Evolutionary conservation across 306 rosid species (phyloP), one percentile per base, ranked within the genome.

Genomic region (Pachyrhizus erosus): DNA sequence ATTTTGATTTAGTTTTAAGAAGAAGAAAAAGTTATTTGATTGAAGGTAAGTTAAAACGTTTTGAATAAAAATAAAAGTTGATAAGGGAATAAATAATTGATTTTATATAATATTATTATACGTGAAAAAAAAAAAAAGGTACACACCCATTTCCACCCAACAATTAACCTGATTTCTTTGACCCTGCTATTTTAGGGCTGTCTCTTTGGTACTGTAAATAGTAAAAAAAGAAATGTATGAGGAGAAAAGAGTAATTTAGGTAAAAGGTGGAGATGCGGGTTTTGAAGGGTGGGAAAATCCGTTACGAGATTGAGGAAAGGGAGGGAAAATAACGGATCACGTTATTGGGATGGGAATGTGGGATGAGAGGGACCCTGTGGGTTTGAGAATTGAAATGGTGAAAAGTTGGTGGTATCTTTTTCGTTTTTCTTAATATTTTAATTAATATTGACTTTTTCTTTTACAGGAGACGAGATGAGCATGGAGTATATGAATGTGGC

Each of bases 311-410:
- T 55, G 65, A 82, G 72, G 60, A 46, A 51, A 43, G 23, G 62
- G 84, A 66, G 77, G 90, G 78, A 77, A 58, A 86, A 86, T 87
- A 90, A 93, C 97, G 97, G 99, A 92, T 86, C 78, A 43, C 92
- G 98, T 93, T 82, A 88, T 88, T 84, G 69, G 78, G 89, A 61
- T 70, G 88, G 83, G 18, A 43, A 33, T 10, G 11, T 42, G 52
- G 23, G n/a, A 24, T 24, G 75, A 1, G 80, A 49, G 48, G 74
- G 60, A 49, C 20, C 8, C 76, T 4, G 80, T 86, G 76, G 82
- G 20, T 58, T 70, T 55, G 12, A 81, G 76, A 81, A 15, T 69
- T 73, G 84, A 48, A 79, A 68, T 5, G 54, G 75, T 65, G 76
- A 34, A 84, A 64, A 74, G 85, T 82, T 49, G 15, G 75, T 7